phyloP scores from a whole-genome alignment of 2,329 filamentous ascomycete genomes.

The Aschersonia sp. region DNA sequence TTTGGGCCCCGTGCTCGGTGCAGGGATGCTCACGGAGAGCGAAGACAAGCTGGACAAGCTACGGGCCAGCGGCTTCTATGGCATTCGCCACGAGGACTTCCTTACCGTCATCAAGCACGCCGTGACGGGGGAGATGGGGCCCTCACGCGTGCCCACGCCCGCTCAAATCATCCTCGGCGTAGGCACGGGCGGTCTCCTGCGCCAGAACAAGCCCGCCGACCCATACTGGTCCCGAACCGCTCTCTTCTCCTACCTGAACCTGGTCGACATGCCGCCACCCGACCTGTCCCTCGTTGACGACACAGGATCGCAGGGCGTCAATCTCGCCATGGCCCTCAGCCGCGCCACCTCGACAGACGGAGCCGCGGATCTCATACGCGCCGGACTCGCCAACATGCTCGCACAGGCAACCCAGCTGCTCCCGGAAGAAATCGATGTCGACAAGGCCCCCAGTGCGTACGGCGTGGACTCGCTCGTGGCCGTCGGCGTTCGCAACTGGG shows the following conservation, averaged over 20 bases:
- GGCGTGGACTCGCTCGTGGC: constrained; percentile 39
- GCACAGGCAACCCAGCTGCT: constrained; percentile 30
- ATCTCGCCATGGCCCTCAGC: constrained; percentile 19
- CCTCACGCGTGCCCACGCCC: constrained; percentile 17
- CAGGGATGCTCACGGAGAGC: constrained; percentile 38
- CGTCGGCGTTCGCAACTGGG: constrained; percentile 37
- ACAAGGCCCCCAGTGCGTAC: constrained; percentile 26
- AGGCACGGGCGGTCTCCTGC: constrained; percentile 37
- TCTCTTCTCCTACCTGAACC: constrained; percentile 31
- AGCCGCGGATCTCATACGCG: constrained; percentile 19
- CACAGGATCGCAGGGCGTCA: constrained; percentile 3
- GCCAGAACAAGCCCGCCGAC: constrained; percentile 35
- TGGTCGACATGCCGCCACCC: constrained; percentile 27
- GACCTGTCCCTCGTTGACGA: constrained; percentile 10
- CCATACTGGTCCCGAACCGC: constrained; percentile 39
- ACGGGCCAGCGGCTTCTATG: constrained; percentile 37
- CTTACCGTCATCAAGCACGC: constrained; percentile 31
- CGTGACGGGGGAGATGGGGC: constrained; percentile 21
- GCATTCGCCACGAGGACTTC: constrained; percentile 35
- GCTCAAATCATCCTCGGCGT: constrained; percentile 36
- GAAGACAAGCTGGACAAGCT: constrained; percentile 31
- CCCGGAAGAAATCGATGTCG: constrained; percentile 27
- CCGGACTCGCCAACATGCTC: constrained; percentile 24
- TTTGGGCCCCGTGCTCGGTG: constrained; percentile 36
- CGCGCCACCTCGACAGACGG: constrained; percentile 12